Evolutionary conservation across 495 filamentous ascomycete species (phyloP), one percentile per base, ranked within the genome.

Genomic region (Neurospora sp.): DNA sequence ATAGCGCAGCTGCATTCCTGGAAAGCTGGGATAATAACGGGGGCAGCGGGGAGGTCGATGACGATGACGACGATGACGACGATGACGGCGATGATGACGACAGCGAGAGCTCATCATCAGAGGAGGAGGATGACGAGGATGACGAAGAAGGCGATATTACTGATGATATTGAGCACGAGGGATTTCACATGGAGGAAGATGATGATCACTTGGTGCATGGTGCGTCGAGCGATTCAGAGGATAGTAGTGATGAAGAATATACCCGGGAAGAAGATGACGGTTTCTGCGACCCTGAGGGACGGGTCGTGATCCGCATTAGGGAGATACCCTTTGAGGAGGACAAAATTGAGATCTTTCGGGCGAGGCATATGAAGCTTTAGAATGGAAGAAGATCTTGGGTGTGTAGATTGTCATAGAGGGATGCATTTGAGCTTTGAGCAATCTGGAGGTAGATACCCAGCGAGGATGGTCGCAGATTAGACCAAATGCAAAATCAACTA

Each of bases 321-420:
- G 92, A 96, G 86, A 96, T 97, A 77, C 82, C 94, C 75, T 97
- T 94, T 82, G 95, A 94, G 77, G 94, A 96, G 75, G 93, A 96
- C 78, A 94, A 94, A 80, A 90, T 96, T 41, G 90, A 90, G 6
- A 91, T 97, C 75, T 95, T 96, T 83, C 92, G 89, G 82, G 92
- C 91, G 12, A 88, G 93, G 70, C 91, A 93, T 82, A 92, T 90
- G 73, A 86, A 86, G 79, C 82, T 95, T 74, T 95, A 62, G 18
- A 4, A 9, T 20, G 39, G 4, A 6, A 2, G 27, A n/a, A n/a
- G 35, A 39, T 18, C 31, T 31, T 1, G 18, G 20, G n/a, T 11
- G 3, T 4, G 3, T 46, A 46, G 42, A 20, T n/a, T 1, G 42
- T 3, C 42, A 4, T 49, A 49, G 44, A 46, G 8, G 18, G 42